Conservation (phyloP, 768 basidiomycete genomes). For the Cystofilobasidium capitatum region DNA sequence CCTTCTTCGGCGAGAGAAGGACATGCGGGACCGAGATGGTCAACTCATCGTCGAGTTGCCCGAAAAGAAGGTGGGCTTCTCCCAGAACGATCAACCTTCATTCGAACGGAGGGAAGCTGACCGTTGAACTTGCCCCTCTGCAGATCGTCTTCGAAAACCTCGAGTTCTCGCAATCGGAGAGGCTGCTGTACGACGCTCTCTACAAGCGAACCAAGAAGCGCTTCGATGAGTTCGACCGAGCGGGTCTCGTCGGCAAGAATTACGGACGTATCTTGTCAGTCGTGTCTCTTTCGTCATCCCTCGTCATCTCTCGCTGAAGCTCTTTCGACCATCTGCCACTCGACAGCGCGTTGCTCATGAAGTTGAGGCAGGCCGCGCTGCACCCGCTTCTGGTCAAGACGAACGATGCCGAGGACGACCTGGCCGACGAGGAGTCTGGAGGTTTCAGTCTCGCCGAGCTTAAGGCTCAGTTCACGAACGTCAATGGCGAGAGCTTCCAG, state of each 20-base stretch:
- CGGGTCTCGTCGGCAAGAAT: conserved; percentile 68
- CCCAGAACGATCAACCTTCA: background rate
- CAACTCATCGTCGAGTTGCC: conserved; percentile 82
- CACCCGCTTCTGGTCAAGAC: conserved; percentile 74
- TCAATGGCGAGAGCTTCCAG: conserved; percentile 25
- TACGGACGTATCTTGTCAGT: conserved; percentile 34
- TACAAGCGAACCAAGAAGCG: conserved; percentile 67
- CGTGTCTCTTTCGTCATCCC: background rate
- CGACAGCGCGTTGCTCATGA: conserved; percentile 22
- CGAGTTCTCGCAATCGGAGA: conserved; percentile 69
- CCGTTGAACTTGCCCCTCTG: background rate
- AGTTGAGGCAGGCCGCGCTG: conserved; percentile 75
- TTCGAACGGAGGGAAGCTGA: conserved; percentile 17
- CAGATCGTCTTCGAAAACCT: conserved; percentile 62
- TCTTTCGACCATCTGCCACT: background rate
- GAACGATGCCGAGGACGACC: conserved; percentile 43
- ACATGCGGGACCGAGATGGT: conserved; percentile 76
- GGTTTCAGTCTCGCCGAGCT: conserved; percentile 10
- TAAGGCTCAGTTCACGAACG: conserved; percentile 20
- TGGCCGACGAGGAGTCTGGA: conserved; percentile 32
- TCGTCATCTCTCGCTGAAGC: background rate
- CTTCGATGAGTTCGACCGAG: conserved; percentile 67
- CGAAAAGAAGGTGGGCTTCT: conserved; percentile 57
- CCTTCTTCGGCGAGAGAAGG: conserved; percentile 81
- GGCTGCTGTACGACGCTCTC: conserved; percentile 57